Conservation (phyloP, 345 rosid species). For the Hypericum perforatum region DNA sequence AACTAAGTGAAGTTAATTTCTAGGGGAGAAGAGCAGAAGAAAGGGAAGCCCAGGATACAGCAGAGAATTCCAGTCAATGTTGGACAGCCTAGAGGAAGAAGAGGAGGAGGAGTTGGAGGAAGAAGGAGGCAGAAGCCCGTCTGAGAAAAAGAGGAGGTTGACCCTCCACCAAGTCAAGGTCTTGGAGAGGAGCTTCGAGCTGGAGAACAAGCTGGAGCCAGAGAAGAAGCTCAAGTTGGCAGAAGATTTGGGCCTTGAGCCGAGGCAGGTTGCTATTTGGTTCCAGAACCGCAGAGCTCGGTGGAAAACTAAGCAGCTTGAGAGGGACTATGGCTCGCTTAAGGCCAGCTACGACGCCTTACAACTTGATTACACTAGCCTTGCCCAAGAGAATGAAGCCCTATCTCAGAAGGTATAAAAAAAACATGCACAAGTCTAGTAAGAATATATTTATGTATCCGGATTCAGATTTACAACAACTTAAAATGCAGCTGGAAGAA, state of each 20-base stretch:
- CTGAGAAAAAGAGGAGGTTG: conserved; percentile 49
- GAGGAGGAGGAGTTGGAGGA: conserved; percentile 37
- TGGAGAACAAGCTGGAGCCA: conserved; percentile 58
- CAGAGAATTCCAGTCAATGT: conserved; percentile 48
- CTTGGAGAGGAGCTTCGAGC: conserved; percentile 52
- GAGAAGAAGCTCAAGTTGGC: conserved; percentile 49
- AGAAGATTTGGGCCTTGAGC: conserved; percentile 46
- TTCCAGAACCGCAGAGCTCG: conserved; percentile 76
- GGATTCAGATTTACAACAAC: too few species aligned
- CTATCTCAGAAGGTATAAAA: conserved; percentile 35
- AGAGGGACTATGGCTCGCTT: conserved; percentile 40
- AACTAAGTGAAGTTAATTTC: neutral
- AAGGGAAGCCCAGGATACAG: conserved; percentile 35
- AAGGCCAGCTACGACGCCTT: conserved; percentile 42
- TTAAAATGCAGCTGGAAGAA: too few species aligned
- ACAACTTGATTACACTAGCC: conserved; percentile 29
- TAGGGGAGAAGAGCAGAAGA: conserved; percentile 18
- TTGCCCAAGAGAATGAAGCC: conserved; percentile 34
- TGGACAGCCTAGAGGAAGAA: conserved; percentile 35
- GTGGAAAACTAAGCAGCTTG: conserved; percentile 60
- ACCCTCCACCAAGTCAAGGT: conserved; percentile 40
- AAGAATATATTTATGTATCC: too few species aligned
- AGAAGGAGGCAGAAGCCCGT: conserved; percentile 17
- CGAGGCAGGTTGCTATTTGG: conserved; percentile 66
- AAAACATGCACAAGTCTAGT: too few species aligned